Base-by-base conservation (phyloP, 768 basidiomycete genomes). In the Boletus sensibilis region DNA sequence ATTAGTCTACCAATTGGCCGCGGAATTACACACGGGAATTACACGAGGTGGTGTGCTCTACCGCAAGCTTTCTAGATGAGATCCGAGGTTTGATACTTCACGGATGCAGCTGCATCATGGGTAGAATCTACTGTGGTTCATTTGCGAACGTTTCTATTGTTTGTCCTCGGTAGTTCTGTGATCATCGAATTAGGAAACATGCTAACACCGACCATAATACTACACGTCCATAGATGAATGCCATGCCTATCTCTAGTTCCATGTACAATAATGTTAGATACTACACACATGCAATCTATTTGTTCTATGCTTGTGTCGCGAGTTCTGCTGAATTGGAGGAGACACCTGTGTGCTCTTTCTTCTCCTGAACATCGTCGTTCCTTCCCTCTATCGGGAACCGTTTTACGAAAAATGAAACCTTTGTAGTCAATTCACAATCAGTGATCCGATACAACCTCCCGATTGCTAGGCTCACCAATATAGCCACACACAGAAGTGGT, bases 401-500 rank as follows among this genome's bases (percentile, higher is more conserved):
- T 55, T 68, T 68, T 42, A 72, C 47, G 53, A 73, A 71, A 29
- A 65, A 35, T 20, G 71, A 72, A 49, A 71, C 44, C 71, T 72
- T 58, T n/a, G 29, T 10, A 12, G 29, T 21, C 35, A 23, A 50
- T 48, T 52, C 47, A 40, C 50, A 46, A 41, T 65, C 56, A 62
- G 52, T 37, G 33, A 55, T 25, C 50, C 18, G n/a, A 39, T 34
- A 41, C 20, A 52, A 34, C 54, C 12, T 42, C 39, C 42, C 16
- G 31, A 55, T 29, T 31, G 29, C 21, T 21, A 33, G 34, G 74
- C 77, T 66, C 66, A 88, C 86, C 70, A 89, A 63, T 64, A 83
- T 78, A 37, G 88, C 85, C 52, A 84, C 64, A 31, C 83, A 85
- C 49, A 92, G 69, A 66, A 84, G 82, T 21, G 90, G 88, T 39